phyloP scores from a whole-genome alignment of 345 rosid genomes.

The Dipteronia dyeriana region DNA sequence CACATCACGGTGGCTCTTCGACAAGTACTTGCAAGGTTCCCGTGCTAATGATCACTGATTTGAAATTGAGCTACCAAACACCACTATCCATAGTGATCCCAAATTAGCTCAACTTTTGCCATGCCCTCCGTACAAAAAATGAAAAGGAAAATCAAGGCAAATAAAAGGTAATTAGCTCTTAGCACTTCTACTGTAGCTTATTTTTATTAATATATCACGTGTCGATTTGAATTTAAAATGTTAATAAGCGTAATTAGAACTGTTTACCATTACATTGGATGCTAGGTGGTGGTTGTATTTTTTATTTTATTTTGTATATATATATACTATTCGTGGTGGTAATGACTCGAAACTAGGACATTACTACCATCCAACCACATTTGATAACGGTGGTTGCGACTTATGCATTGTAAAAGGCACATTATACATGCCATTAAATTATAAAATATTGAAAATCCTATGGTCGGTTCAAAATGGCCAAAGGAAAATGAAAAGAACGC shows the following conservation, averaged over 20 bases:
- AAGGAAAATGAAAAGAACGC: not conserved
- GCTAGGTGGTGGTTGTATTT: no score
- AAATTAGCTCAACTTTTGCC: not conserved
- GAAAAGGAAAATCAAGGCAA: no score
- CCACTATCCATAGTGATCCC: not conserved
- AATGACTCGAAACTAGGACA: no score
- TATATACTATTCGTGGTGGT: no score
- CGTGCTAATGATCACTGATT: conserved; percentile 28
- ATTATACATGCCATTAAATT: not conserved
- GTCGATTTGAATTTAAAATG: no score
- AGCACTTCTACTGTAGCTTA: no score
- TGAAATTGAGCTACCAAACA: not conserved
- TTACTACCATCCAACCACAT: no score
- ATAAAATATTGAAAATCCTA: not conserved
- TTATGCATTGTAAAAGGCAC: not conserved
- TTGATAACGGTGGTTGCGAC: not conserved
- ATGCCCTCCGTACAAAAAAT: not conserved
- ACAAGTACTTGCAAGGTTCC: conserved; percentile 45
- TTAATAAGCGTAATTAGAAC: no score
- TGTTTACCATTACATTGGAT: no score
- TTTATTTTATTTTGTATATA: no score
- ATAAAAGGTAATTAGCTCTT: no score
- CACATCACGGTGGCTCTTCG: conserved; percentile 39
- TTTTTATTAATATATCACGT: no score
- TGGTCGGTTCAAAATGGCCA: not conserved